These are phyloP conservation scores for Cystoderma amianthinum DNA, from an alignment of 768 basidiomycete genomes.

Conservation along the genomic window DNA sequence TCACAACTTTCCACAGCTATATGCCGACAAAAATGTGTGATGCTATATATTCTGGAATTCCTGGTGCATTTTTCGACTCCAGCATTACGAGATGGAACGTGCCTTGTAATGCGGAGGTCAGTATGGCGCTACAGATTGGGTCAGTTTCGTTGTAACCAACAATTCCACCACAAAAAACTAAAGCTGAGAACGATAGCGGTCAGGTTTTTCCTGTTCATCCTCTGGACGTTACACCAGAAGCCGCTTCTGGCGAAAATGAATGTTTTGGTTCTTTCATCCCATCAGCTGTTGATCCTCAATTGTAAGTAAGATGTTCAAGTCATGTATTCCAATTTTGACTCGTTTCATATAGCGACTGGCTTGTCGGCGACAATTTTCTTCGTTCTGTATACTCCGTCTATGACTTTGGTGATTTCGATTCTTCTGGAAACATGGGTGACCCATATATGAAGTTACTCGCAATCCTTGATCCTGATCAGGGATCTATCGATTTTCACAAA, in stretches of 20 bases:
- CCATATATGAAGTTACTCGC: slow-evolving; percentile 76
- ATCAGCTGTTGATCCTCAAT: slow-evolving; percentile 54
- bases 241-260: slow-evolving; percentile 31
- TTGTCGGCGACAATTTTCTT: slow-evolving; percentile 77
- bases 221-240: slow-evolving; percentile 58
- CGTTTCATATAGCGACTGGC: slow-evolving; percentile 64
- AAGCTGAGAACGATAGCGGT: too few species aligned
- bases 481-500: slow-evolving; percentile 64
- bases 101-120: slow-evolving; percentile 69
- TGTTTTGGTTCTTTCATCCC: slow-evolving; percentile 80
- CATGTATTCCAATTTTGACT: slow-evolving; percentile 2
- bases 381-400: slow-evolving; percentile 80
- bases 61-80: slow-evolving; percentile 56
- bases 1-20: slow-evolving; percentile 38
- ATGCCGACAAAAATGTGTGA: slow-evolving; percentile 56
- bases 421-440: slow-evolving; percentile 56
- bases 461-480: slow-evolving; percentile 60
- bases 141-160: too few species aligned
- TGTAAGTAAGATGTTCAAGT: slow-evolving; percentile 38
- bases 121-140: slow-evolving; percentile 77
- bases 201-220: slow-evolving; percentile 75
- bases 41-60: slow-evolving; percentile 60
- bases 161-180: too few species aligned
- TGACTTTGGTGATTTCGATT: slow-evolving; percentile 76
- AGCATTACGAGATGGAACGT: slow-evolving; percentile 57